Conservation (phyloP, 2,329 filamentous ascomycete genomes). For the Thielaviopsis euricoi region DNA sequence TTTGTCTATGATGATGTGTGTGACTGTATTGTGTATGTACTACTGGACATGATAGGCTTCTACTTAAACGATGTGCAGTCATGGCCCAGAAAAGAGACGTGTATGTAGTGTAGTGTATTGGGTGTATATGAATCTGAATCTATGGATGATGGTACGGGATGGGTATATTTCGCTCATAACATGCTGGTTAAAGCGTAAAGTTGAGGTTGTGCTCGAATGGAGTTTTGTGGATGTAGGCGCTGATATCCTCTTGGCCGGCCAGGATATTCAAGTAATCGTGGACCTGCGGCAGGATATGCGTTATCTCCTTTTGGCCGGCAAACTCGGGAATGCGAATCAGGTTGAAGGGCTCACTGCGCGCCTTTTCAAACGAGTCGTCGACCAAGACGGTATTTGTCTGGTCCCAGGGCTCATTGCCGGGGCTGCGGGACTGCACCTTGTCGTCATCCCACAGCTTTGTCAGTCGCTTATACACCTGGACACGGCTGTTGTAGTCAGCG, state of each 20-base stretch:
- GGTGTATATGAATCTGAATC: neutral
- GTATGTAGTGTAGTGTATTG: too few relatives aligned
- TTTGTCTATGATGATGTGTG: too few relatives aligned
- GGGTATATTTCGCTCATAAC: neutral
- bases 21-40: too few relatives aligned
- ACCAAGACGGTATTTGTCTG: slow-evolving; percentile 81
- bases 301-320: slow-evolving; percentile 25
- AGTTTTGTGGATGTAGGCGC: slow-evolving; percentile 35
- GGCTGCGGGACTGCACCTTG: slow-evolving; percentile 27
- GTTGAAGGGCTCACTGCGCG: slow-evolving; percentile 67
- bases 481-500: slow-evolving; percentile 49
- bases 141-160: neutral
- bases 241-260: slow-evolving; percentile 41
- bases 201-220: slow-evolving; percentile 29
- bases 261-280: slow-evolving; percentile 45
- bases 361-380: slow-evolving; percentile 74
- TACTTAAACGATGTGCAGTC: too few relatives aligned
- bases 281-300: slow-evolving; percentile 36
- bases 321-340: slow-evolving; percentile 71
- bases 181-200: neutral
- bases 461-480: slow-evolving; percentile 84
- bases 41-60: too few relatives aligned
- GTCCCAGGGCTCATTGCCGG: slow-evolving; percentile 38
- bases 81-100: too few relatives aligned
- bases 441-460: slow-evolving; percentile 49